These are phyloP conservation scores for Claviceps paspali DNA, from an alignment of 2,329 filamentous ascomycete genomes.

Conservation along the genomic window DNA sequence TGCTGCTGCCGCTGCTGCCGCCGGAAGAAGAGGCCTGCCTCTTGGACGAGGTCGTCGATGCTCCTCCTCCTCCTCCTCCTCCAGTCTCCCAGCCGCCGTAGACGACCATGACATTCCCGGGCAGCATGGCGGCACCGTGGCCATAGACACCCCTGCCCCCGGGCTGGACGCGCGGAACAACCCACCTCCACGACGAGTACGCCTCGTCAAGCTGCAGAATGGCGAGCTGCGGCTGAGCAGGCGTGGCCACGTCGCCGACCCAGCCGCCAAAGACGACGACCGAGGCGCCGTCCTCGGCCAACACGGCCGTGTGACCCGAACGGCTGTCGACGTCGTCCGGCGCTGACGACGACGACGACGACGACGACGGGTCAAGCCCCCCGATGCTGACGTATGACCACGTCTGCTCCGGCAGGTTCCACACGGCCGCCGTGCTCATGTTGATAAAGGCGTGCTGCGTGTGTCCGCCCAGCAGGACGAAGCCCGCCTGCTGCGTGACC, in stretches of 20 bases:
- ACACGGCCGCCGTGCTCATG: conserved; percentile 81
- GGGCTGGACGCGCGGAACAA: conserved; percentile 38
- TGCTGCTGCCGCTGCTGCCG: conserved; percentile 2
- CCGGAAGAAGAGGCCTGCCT: conserved; percentile 15
- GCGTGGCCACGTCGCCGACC: conserved; percentile 65
- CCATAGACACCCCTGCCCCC: conserved; percentile 36
- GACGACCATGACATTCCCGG: conserved; percentile 54
- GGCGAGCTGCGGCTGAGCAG: conserved; percentile 69
- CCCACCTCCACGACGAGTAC: conserved; percentile 64
- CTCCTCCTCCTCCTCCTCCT: conserved; percentile 6
- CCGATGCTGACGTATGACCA: conserved; percentile 72
- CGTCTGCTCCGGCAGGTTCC: conserved; percentile 69
- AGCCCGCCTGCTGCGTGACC: conserved; percentile 59
- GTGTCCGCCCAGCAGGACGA: conserved; percentile 74
- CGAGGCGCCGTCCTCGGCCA: conserved; percentile 63
- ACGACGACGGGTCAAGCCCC: conserved; percentile 16
- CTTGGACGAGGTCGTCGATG: conserved; percentile 11
- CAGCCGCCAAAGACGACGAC: conserved; percentile 78
- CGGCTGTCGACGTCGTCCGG: conserved; percentile 53
- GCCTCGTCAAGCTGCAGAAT: conserved; percentile 60
- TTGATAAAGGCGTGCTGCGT: conserved; percentile 76
- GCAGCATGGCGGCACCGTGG: conserved; percentile 46
- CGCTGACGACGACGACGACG: neutral
- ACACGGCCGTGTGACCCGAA: conserved; percentile 75
- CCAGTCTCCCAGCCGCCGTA: conserved; percentile 44